These are phyloP conservation scores for Pseudonitzschia pungens DNA, from an alignment of 108 stramenopile genomes.

Conservation along the genomic window DNA sequence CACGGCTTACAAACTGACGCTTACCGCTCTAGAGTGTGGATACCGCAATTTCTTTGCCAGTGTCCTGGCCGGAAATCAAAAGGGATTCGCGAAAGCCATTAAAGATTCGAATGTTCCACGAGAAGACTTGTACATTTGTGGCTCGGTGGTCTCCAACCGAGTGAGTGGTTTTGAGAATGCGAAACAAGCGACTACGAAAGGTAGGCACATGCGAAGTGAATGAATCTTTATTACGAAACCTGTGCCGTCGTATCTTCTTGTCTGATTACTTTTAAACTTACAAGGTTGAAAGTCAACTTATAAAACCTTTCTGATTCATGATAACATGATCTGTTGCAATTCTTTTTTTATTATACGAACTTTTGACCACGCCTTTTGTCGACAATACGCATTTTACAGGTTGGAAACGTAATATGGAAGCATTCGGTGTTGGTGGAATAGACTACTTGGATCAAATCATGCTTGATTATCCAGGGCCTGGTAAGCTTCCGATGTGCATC, in stretches of 20 bases:
- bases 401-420: conserved; percentile 66
- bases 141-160: conserved; percentile 70
- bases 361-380: too few relatives aligned
- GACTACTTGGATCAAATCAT: conserved; percentile 79
- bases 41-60: conserved; percentile 81
- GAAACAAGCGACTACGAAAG: conserved; percentile 54
- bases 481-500: background rate
- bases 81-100: conserved; percentile 69
- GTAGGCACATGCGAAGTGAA: background rate
- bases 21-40: conserved; percentile 64
- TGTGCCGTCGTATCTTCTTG: too few relatives aligned
- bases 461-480: conserved; percentile 73
- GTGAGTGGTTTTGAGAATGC: conserved; percentile 58
- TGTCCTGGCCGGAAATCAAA: conserved; percentile 77
- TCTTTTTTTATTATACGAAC: too few relatives aligned
- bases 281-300: too few relatives aligned
- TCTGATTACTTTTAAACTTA: too few relatives aligned
- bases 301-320: too few relatives aligned
- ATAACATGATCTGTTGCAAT: too few relatives aligned
- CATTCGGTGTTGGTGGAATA: conserved; percentile 58
- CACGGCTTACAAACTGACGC: conserved; percentile 68
- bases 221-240: too few relatives aligned
- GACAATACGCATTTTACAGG: conserved; percentile 12
- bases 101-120: conserved; percentile 65
- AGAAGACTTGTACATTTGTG: conserved; percentile 68